Percentiles rank a stretch among this genome's conserved stretches.
Evolutionary conservation across 768 basidiomycete genomes (phyloP).

Genomic region (Dioszegia hungarica): DNA sequence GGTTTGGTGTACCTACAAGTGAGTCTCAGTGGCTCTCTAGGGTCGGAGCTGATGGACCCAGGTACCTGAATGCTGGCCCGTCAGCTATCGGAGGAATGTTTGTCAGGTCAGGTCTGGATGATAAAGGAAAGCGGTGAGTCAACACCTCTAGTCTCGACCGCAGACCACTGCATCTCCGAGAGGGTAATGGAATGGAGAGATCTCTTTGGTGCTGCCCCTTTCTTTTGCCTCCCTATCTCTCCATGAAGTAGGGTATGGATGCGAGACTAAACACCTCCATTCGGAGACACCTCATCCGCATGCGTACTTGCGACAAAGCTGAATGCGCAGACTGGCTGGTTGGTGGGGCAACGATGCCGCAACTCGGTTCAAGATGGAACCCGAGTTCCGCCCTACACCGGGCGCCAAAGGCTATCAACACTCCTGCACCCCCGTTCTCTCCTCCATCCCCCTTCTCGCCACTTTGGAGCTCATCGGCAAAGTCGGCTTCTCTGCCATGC

Average conservation of each 20-base stretch:
- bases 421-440: constrained; percentile 84
- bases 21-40: constrained; percentile 7
- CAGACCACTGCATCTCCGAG: no score
- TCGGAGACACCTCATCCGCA: no score
- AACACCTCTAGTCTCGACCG: background rate
- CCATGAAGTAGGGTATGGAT: no score
- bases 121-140: constrained; percentile 40
- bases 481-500: constrained; percentile 68
- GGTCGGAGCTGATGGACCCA: constrained; percentile 7
- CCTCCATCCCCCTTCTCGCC: constrained; percentile 73
- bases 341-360: constrained; percentile 95
- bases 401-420: constrained; percentile 96
- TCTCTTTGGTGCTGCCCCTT: no score
- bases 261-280: no score
- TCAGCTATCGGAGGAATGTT: constrained; percentile 94
- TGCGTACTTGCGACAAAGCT: no score
- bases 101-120: constrained; percentile 36
- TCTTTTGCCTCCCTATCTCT: no score
- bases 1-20: constrained; percentile 94
- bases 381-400: constrained; percentile 70
- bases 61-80: constrained; percentile 89
- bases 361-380: constrained; percentile 87
- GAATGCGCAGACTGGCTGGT: constrained; percentile 66
- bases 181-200: no score
- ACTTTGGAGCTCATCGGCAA: constrained; percentile 73